A percentile compares a stretch with the other conserved stretches of the same genome.
Evolutionary conservation across 805 yeast species (phyloP).

Genomic region (Priceomyces fermenticarens): DNA sequence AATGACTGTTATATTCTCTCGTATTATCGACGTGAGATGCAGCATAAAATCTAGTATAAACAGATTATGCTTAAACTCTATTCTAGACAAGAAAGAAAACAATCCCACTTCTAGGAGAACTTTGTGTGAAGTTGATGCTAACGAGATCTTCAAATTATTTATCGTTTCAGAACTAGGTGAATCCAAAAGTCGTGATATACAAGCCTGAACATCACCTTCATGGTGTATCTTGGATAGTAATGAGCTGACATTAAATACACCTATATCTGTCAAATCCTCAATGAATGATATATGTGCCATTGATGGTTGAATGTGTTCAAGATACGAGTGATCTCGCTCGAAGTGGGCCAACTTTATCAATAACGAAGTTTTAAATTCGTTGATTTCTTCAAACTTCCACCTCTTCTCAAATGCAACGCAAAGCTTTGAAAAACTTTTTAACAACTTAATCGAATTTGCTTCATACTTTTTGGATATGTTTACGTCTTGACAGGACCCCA

Average conservation of each 20-base stretch:
- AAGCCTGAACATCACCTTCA: not conserved
- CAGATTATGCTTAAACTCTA: conserved; percentile 4
- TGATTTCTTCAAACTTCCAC: conserved; percentile 2
- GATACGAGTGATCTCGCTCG: conserved; percentile 5
- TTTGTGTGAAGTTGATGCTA: not conserved
- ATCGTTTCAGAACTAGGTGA: not conserved
- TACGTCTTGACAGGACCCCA: conserved; percentile 7
- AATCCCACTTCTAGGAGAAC: not conserved
- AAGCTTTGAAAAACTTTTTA: conserved; percentile 23
- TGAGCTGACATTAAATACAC: not conserved
- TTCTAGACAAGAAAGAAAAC: no score
- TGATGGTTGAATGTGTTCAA: conserved; percentile 6
- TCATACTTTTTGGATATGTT: conserved; percentile 13
- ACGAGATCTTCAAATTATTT: not conserved
- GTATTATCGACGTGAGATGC: no score
- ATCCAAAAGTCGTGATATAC: not conserved
- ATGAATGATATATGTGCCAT: conserved; percentile 5
- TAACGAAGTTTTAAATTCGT: conserved; percentile 7
- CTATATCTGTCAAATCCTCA: conserved; percentile 5
- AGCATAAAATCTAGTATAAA: not conserved
- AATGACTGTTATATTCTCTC: not conserved
- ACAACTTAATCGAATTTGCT: conserved; percentile 21
- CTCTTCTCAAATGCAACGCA: conserved; percentile 10
- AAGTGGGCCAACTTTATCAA: conserved; percentile 11
- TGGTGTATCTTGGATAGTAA: not conserved